Evolutionary conservation across 371 early-diverging fungal species (phyloP), one percentile per base, ranked within the genome.

Genomic region (Zychaea mexicana): DNA sequence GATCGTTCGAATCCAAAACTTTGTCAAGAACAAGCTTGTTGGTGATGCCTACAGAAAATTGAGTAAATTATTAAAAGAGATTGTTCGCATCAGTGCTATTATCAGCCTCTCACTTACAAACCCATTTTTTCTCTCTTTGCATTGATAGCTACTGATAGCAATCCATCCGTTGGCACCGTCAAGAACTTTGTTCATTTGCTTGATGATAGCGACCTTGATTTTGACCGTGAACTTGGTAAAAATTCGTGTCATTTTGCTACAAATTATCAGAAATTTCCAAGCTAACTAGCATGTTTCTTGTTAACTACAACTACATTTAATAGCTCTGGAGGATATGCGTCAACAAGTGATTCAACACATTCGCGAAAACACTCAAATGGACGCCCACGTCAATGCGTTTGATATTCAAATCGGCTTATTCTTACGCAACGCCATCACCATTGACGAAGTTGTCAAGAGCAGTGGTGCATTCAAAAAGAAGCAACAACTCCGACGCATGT

Each of bases 371-470:
- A 89, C 90, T 46, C 82, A 86, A 39, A 76, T 91, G 12, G 96
- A 98, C 65, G 78, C 83, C 1, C 87, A 93, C 39, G 78, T 99
- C 22, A 95, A 89, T 62, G 90, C 92, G 21, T 82, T 98, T 3
- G 99, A 99, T 68, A 90, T 94, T 61, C 98, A 98, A 74, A 98
- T 99, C 64, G 94, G 98, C 12, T 84, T 99, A 19, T 88, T 99
- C 22, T 90, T 99, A 33, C 92, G 95, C 66, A 99, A 99, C 78
- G 94, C 94, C 55, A 94, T 98, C 58, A 88, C 95, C 10, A 78
- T 99, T 39, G 96, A 97, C 32, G 97, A 97, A 69, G 94, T 97
- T 3, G 74, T 92, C 58, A 90, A 87, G 57, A 80, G 76, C 3
- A 86, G 83, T 5, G 77, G 86, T 0, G 78, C 84, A 0, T 72